A percentile compares a stretch with the other conserved stretches of the same genome.
These are phyloP conservation scores for Podospora didyma DNA, from an alignment of 495 filamentous ascomycete species.

Conservation along the genomic window DNA sequence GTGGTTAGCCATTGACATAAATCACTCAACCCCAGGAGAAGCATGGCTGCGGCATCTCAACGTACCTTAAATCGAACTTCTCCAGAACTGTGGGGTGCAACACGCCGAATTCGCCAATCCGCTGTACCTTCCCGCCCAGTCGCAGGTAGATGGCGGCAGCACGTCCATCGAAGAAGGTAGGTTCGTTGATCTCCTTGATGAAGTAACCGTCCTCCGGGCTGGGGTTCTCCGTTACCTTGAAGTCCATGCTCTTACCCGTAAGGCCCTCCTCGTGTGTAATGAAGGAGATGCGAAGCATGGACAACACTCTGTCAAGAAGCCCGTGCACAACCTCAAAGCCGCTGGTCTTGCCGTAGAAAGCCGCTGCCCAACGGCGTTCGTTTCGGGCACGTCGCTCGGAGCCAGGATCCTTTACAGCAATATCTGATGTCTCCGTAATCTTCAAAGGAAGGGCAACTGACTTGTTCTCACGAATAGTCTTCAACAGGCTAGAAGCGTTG, in stretches of 20 bases:
- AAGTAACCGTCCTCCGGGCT: slow-evolving; percentile 68
- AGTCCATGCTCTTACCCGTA: slow-evolving; percentile 44
- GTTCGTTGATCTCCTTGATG: slow-evolving; percentile 86
- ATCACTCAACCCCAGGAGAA: neutral
- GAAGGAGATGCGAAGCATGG: slow-evolving; percentile 85
- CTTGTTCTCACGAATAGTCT: slow-evolving; percentile 95
- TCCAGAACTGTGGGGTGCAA: slow-evolving; percentile 89
- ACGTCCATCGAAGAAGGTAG: slow-evolving; percentile 88
- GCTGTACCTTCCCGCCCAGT: slow-evolving; percentile 61
- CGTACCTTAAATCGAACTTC: slow-evolving; percentile 84
- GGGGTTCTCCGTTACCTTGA: slow-evolving; percentile 46
- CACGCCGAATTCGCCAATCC: slow-evolving; percentile 88
- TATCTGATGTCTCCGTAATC: slow-evolving; percentile 89
- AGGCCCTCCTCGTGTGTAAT: slow-evolving; percentile 70
- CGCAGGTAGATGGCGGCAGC: slow-evolving; percentile 76
- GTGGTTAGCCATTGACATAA: neutral
- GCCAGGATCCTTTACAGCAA: slow-evolving; percentile 78
- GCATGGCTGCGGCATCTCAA: neutral
- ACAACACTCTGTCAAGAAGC: slow-evolving; percentile 83
- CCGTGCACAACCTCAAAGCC: slow-evolving; percentile 97
- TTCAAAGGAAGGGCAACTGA: slow-evolving; percentile 83
- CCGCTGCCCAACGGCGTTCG: slow-evolving; percentile 91
- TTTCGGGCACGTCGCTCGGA: slow-evolving; percentile 83
- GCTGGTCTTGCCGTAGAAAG: slow-evolving; percentile 89
- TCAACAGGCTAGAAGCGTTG: slow-evolving; percentile 55